Evolutionary conservation across 2,329 filamentous ascomycete species (phyloP).

Genomic region (Fusarium oxysporum): DNA sequence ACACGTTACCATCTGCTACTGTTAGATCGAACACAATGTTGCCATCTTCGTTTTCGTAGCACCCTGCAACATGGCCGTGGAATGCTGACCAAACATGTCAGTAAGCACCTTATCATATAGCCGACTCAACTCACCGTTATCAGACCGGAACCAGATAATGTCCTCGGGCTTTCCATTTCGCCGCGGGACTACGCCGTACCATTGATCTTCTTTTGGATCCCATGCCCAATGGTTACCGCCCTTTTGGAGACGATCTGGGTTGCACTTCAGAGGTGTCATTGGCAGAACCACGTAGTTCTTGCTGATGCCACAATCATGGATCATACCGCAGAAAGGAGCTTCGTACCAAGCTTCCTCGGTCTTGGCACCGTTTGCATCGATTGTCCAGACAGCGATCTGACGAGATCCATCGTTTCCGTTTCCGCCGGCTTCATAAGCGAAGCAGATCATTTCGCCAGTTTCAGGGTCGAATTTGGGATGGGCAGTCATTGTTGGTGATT

Average conservation of each 20-base stretch:
- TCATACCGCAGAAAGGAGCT: conserved; percentile 23
- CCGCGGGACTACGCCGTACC: conserved; percentile 9
- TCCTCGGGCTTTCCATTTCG: conserved; percentile 10
- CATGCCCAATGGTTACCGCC: conserved; percentile 22
- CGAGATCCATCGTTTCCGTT: conserved; percentile 8
- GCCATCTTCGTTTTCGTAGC: conserved; percentile 20
- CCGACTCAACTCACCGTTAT: background rate
- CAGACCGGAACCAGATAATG: conserved; percentile 11
- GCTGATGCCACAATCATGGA: conserved; percentile 16
- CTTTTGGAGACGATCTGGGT: background rate
- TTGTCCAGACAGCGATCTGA: conserved; percentile 3
- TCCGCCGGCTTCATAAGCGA: conserved; percentile 10
- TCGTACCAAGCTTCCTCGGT: conserved; percentile 13
- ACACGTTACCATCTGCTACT: conserved; percentile 20
- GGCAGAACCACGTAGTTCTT: conserved; percentile 24
- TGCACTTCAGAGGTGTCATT: conserved; percentile 12
- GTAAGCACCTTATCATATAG: background rate
- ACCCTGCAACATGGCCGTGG: conserved; percentile 23
- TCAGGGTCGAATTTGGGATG: conserved; percentile 13
- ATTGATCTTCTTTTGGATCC: conserved; percentile 8
- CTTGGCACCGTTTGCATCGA: background rate
- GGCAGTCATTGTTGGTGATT: conserved; percentile 4
- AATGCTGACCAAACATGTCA: conserved; percentile 12
- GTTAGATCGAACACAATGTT: conserved; percentile 23
- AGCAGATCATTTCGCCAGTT: conserved; percentile 8